Evolutionary conservation across 1,284 basidiomycete species (phyloP), one percentile per base, ranked within the genome.

Genomic region (Microbotryum saponariae): DNA sequence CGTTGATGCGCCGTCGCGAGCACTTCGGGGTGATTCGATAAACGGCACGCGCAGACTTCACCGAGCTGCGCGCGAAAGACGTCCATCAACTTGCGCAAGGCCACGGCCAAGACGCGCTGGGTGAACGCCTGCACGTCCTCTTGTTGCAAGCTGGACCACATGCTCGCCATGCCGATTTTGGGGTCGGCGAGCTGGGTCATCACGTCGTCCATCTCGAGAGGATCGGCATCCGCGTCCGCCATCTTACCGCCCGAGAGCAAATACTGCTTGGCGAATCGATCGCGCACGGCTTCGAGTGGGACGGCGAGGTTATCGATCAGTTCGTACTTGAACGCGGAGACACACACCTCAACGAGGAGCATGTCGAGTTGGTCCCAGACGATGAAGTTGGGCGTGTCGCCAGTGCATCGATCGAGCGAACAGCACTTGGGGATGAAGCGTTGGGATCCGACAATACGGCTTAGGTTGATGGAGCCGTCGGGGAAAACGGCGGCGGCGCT

Each of bases 261-360:
- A 53, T 63, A 68, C 8, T 46, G 37, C 58, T 65, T 63, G 23
- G 64, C 64, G 46, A 63, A 47, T 27, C 56, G 52, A 55, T 65
- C 61, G 27, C 66, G 61, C 10, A 68, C 47, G 52, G 59, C 54
- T 42, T 44, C 46, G 12, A 68, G 57, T 14, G 66, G 62, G 4
- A 52, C 48, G 2, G 59, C 62, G n/a, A 68, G 53, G 9, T 62
- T 60, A 45, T 62, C 64, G 48, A 68, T 66, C 45, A 68, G 56
- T 46, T 68, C 66, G 60, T 68, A 68, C 29, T 68, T 65, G 62
- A 63, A 66, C 3, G 59, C 66, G 1, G 64, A 64, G 14, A 66
- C 50, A 23, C 53, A 52, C 2, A 64, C 66, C 51, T 66, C 61
- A 58, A 58, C 62, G 6, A 68, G 58, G 0, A 68, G 58, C 20